These are phyloP conservation scores for Periglandula ipomoeae DNA, from an alignment of 2,329 filamentous ascomycete species.

Conservation along the genomic window DNA sequence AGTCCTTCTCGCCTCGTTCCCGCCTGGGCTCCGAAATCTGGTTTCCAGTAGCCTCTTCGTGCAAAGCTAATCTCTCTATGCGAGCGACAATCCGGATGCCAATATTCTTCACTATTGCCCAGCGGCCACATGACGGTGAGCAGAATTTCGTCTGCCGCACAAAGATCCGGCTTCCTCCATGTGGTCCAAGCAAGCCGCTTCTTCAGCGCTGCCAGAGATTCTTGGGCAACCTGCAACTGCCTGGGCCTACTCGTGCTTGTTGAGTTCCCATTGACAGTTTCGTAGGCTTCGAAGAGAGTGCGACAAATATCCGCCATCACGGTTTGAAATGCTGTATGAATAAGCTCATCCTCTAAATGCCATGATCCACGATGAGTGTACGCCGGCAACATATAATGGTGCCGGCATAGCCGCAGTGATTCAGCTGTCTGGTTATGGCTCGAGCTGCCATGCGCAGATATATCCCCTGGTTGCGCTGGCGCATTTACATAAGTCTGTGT, in stretches of 20 bases:
- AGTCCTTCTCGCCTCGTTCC: too few species aligned
- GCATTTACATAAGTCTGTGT: conserved; percentile 26
- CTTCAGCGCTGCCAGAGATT: conserved; percentile 24
- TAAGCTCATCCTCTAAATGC: conserved; percentile 34
- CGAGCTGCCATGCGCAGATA: neutral
- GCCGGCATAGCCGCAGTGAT: conserved; percentile 32
- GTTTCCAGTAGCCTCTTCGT: conserved; percentile 16
- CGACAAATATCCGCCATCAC: conserved; percentile 32
- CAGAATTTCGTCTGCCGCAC: conserved; percentile 44
- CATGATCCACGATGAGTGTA: conserved; percentile 13
- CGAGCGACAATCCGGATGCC: conserved; percentile 22
- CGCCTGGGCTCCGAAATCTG: neutral
- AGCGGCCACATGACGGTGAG: conserved; percentile 57
- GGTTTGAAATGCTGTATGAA: conserved; percentile 32
- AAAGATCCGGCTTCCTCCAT: conserved; percentile 49
- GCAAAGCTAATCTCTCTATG: conserved; percentile 15
- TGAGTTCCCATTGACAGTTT: neutral
- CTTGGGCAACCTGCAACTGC: neutral
- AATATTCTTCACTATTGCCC: conserved; percentile 45
- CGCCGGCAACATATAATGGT: conserved; percentile 32
- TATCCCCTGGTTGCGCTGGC: conserved; percentile 16
- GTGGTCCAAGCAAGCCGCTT: conserved; percentile 47
- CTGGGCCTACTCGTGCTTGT: neutral
- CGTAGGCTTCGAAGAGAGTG: conserved; percentile 14
- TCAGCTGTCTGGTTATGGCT: conserved; percentile 27